Evolutionary conservation across 805 yeast genomes (phyloP), one percentile per base, ranked within the genome.

Genomic region (Saccharomyces mikatae): DNA sequence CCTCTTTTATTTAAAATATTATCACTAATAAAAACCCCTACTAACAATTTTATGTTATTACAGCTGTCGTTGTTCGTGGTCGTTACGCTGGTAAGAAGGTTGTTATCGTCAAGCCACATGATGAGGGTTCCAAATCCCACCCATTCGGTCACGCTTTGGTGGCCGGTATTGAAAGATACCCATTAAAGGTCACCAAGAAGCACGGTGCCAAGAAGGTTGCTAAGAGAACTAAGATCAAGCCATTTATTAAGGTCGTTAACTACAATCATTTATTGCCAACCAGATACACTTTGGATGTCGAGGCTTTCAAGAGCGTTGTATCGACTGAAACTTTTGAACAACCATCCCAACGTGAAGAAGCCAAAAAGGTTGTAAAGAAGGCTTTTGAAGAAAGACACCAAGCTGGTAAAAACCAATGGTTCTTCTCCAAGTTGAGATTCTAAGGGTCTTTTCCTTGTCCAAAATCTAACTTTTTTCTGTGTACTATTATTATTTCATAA

Each of bases 71-170:
- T 76, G 95, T 89, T 78, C 91, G 97, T 79, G 98, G 98, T 74
- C 91, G 97, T 82, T 91, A 83, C 87, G 98, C 98, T 76, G 98
- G 98, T 83, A 91, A 89, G 87, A 91, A 91, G 86, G 98, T 91
- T 68, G 97, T 91, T 76, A 89, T 91, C 74, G 89, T 91, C 75
- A 89, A 87, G 80, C 90, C 96, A 68, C 92, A 87, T 76, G 97
- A 92, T 74, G 97, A 91, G 72, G 98, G 98, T 75, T 83, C 97
- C 81, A 92, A 91, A 82, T 75, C 91, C 62, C 96, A 91, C 82
- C 92, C 94, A 71, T 91, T 90, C 87, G 95, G 96, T 75, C 97
- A 92, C 74, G 98, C 98, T 75, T 83, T 91, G 70, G 97, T 91
- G 72, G 97, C 96, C 68, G 98, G 98, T 84, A 84, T 92, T 68